These are phyloP conservation scores for Acer negundo DNA, from an alignment of 345 rosid genomes.

Conservation along the genomic window DNA sequence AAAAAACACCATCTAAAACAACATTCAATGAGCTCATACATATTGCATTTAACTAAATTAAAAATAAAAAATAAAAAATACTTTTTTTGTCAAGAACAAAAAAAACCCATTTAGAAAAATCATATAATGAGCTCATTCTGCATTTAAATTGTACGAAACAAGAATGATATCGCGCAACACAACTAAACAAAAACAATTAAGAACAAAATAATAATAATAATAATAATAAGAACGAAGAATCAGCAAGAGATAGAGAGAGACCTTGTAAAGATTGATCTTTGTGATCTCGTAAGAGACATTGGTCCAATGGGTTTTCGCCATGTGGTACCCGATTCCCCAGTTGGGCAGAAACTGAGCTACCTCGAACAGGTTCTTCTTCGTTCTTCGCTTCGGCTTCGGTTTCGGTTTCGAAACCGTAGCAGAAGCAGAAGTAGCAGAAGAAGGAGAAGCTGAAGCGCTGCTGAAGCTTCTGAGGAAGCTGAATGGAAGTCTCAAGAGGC, in stretches of 20 bases:
- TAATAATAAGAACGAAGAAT: not conserved
- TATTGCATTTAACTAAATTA: not conserved
- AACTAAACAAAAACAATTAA: not conserved
- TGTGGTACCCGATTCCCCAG: constrained; percentile 91
- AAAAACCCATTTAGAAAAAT: not conserved
- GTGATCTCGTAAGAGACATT: constrained; percentile 87
- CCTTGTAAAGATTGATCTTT: constrained; percentile 95
- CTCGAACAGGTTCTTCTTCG: constrained; percentile 95
- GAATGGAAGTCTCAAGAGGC: constrained; percentile 44
- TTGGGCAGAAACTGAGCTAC: constrained; percentile 91
- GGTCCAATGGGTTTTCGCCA: constrained; percentile 97
- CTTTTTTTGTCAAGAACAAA: not conserved
- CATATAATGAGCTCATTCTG: constrained; percentile 7
- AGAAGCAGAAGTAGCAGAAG: constrained; percentile 30
- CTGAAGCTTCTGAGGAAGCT: constrained; percentile 49
- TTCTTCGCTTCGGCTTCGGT: constrained; percentile 52
- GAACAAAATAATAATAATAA: not conserved
- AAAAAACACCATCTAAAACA: not conserved
- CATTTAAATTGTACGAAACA: not conserved
- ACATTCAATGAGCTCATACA: not conserved
- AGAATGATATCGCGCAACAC: not conserved
- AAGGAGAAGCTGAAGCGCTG: constrained; percentile 32
- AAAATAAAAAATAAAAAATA: no score
- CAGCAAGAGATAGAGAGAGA: constrained; percentile 14
- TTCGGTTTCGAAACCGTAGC: constrained; percentile 29